These are phyloP conservation scores for Odontarrhena argentea DNA, from an alignment of 345 rosid genomes.

Conservation along the genomic window DNA sequence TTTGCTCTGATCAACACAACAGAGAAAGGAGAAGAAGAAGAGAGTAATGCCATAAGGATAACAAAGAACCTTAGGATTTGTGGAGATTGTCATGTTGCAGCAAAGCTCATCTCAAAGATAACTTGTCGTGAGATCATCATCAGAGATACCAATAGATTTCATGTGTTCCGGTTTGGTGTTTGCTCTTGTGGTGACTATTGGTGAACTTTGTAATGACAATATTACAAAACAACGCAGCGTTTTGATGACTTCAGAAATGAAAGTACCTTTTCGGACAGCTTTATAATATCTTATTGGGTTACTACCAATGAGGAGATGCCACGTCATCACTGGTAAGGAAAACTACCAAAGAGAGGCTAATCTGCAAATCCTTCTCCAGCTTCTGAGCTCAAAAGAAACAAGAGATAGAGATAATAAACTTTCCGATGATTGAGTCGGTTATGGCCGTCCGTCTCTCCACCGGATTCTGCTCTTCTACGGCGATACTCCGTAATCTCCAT, in stretches of 20 bases:
- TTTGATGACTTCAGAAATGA: conserved; percentile 7
- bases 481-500: conserved; percentile 50
- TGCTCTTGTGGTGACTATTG: conserved; percentile 81
- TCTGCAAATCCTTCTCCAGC: conserved; percentile 29
- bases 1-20: conserved; percentile 67
- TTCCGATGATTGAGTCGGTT: conserved; percentile 61
- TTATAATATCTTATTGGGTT: conserved; percentile 22
- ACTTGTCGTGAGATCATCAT: conserved; percentile 58
- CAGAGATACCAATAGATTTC: conserved; percentile 69
- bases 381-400: conserved; percentile 27
- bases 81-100: conserved; percentile 73
- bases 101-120: conserved; percentile 67
- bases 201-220: conserved; percentile 36
- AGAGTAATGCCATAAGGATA: conserved; percentile 53
- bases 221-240: conserved; percentile 28
- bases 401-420: background rate
- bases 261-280: conserved; percentile 5
- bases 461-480: conserved; percentile 54
- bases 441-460: conserved; percentile 67
- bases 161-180: conserved; percentile 58
- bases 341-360: conserved; percentile 34
- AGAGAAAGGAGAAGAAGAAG: conserved; percentile 46
- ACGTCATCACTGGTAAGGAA: conserved; percentile 30
- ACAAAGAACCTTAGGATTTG: conserved; percentile 82
- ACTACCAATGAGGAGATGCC: background rate